Percentiles rank a stretch among this genome's conserved stretches.
Conservation (phyloP, 805 yeast genomes). For the Candida endomychidarum region DNA sequence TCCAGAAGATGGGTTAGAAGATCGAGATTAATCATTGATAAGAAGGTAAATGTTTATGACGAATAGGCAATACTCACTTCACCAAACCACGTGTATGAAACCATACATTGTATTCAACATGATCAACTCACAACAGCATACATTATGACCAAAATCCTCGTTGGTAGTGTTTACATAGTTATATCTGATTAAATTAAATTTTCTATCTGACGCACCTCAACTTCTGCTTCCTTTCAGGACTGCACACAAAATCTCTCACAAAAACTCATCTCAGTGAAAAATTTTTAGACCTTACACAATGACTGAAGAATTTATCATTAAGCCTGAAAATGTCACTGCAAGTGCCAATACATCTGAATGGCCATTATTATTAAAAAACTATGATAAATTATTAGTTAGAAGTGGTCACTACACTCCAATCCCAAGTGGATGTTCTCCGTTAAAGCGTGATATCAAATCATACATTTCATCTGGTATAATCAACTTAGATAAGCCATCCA, state of each 20-base stretch:
- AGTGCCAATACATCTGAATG: slow-evolving; percentile 87
- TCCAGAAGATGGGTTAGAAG: slow-evolving; percentile 51
- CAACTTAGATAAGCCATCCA: slow-evolving; percentile 96
- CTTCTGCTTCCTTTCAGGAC: background rate
- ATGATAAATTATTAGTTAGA: slow-evolving; percentile 90
- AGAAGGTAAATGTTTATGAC: slow-evolving; percentile 15
- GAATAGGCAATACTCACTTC: slow-evolving; percentile 7
- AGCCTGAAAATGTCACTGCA: slow-evolving; percentile 81
- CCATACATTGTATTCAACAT: too few species aligned
- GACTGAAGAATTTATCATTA: slow-evolving; percentile 76
- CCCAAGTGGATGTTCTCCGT: slow-evolving; percentile 92
- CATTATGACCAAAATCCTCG: too few species aligned
- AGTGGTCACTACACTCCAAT: slow-evolving; percentile 97
- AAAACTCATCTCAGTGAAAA: slow-evolving; percentile 8
- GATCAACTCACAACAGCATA: too few species aligned
- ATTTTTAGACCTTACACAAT: slow-evolving; percentile 26
- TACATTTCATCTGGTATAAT: slow-evolving; percentile 94
- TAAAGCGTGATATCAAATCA: slow-evolving; percentile 87
- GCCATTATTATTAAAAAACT: slow-evolving; percentile 93
- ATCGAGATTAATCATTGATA: slow-evolving; percentile 37
- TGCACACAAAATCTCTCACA: background rate
- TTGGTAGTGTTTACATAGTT: too few species aligned
- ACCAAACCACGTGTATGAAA: too few species aligned
- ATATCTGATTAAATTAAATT: background rate
- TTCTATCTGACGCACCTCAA: background rate